These are phyloP conservation scores for Scopulariopsis brevicaulis DNA, from an alignment of 2,329 filamentous ascomycete species.

Conservation along the genomic window DNA sequence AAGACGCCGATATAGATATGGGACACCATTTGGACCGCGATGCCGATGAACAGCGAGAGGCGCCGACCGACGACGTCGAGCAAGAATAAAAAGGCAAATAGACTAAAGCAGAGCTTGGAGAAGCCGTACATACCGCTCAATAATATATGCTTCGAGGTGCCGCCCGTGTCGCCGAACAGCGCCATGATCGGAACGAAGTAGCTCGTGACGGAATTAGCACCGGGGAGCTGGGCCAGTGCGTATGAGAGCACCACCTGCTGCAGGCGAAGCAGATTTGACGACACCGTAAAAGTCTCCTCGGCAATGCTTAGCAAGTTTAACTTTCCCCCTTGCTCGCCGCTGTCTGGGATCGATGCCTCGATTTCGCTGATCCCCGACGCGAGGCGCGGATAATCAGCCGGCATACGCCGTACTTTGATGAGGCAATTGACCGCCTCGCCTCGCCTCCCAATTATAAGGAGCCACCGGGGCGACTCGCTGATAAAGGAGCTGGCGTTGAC, in stretches of 20 bases:
- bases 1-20: not conserved
- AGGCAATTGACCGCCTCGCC: not conserved
- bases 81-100: not conserved
- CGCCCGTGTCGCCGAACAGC: not conserved
- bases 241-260: not conserved
- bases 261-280: not conserved
- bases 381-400: not conserved
- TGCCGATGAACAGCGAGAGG: not conserved
- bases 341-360: not conserved
- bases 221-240: not conserved
- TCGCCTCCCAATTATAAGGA: not conserved
- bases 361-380: not conserved
- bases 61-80: not conserved
- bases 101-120: not conserved
- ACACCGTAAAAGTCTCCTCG: not conserved
- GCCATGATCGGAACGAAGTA: not conserved
- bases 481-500: not conserved
- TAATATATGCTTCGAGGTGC: not conserved
- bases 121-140: not conserved
- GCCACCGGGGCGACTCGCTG: not conserved
- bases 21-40: not conserved
- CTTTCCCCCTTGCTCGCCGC: not conserved
- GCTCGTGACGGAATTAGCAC: not conserved
- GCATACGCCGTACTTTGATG: not conserved
- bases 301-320: not conserved